Conservation (phyloP, 1,284 basidiomycete species). For the Coniferiporia sulphurascens region DNA sequence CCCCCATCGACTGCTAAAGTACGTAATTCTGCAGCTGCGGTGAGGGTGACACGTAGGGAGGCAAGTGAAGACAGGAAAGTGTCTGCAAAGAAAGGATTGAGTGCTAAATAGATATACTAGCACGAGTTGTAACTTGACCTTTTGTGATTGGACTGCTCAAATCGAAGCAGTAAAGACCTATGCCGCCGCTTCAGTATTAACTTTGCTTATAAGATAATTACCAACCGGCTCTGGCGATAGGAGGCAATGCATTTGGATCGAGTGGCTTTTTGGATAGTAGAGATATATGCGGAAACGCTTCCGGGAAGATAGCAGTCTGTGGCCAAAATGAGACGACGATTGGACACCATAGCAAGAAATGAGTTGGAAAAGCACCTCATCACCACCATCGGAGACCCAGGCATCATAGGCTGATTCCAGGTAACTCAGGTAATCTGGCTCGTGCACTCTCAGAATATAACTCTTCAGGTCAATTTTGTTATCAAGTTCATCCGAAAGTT, state of each 20-base stretch:
- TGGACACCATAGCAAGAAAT: neutral
- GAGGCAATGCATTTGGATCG: constrained; percentile 12
- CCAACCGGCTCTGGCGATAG: constrained; percentile 30
- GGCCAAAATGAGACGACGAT: neutral
- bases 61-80: constrained; percentile 30
- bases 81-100: constrained; percentile 20
- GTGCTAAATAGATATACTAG: neutral
- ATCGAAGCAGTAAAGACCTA: constrained; percentile 36
- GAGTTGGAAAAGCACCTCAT: constrained; percentile 22
- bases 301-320: constrained; percentile 31
- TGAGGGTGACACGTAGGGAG: constrained; percentile 28
- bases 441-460: constrained; percentile 24
- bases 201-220: neutral
- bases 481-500: constrained; percentile 20
- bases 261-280: constrained; percentile 16
- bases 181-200: neutral
- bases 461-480: constrained; percentile 18
- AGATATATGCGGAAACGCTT: constrained; percentile 29
- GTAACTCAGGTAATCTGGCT: constrained; percentile 28
- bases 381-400: constrained; percentile 31
- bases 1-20: constrained; percentile 4
- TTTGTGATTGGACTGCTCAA: constrained; percentile 33
- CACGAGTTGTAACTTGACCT: constrained; percentile 18
- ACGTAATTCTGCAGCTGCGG: constrained; percentile 24
- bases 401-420: constrained; percentile 28